A percentile compares a stretch with the other conserved stretches of the same genome.
Evolutionary conservation across 2,329 filamentous ascomycete genomes (phyloP).

Genomic region (Penicillium sp.): DNA sequence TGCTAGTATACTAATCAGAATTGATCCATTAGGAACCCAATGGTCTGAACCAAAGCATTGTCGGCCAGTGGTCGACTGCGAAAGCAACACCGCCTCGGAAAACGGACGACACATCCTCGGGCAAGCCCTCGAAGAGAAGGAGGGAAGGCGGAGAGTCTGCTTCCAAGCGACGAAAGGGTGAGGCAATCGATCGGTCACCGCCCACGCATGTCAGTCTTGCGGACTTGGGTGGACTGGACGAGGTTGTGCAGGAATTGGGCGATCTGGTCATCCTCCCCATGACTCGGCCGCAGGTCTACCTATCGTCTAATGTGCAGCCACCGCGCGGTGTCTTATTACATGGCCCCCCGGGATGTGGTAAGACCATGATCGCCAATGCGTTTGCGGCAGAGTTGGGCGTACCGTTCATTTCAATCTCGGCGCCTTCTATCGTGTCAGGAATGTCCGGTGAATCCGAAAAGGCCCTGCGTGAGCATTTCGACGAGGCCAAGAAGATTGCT

Average conservation of each 20-base stretch:
- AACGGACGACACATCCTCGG: constrained; percentile 24
- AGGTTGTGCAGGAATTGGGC: constrained; percentile 66
- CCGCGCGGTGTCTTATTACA: constrained; percentile 75
- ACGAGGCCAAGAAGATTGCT: constrained; percentile 80
- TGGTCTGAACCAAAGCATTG: constrained; percentile 65
- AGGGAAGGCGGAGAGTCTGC: constrained; percentile 65
- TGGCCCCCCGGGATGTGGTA: constrained; percentile 81
- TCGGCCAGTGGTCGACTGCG: constrained; percentile 56
- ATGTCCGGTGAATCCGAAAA: constrained; percentile 91
- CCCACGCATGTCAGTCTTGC: constrained; percentile 66
- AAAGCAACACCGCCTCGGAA: constrained; percentile 31
- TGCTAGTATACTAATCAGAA: neutral
- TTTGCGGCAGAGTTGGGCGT: constrained; percentile 73
- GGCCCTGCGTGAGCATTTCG: constrained; percentile 79
- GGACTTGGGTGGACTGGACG: constrained; percentile 74
- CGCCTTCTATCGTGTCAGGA: constrained; percentile 76
- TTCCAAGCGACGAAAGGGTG: constrained; percentile 63
- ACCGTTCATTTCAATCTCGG: constrained; percentile 78
- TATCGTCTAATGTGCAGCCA: constrained; percentile 64
- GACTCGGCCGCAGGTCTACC: constrained; percentile 64
- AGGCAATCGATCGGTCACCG: constrained; percentile 60
- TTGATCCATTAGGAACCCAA: constrained; percentile 50
- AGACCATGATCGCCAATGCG: constrained; percentile 79
- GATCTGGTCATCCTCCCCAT: constrained; percentile 73
- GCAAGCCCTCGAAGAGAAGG: constrained; percentile 52